These are phyloP conservation scores for Quercus parvula DNA, from an alignment of 306 rosid species.

Conservation along the genomic window DNA sequence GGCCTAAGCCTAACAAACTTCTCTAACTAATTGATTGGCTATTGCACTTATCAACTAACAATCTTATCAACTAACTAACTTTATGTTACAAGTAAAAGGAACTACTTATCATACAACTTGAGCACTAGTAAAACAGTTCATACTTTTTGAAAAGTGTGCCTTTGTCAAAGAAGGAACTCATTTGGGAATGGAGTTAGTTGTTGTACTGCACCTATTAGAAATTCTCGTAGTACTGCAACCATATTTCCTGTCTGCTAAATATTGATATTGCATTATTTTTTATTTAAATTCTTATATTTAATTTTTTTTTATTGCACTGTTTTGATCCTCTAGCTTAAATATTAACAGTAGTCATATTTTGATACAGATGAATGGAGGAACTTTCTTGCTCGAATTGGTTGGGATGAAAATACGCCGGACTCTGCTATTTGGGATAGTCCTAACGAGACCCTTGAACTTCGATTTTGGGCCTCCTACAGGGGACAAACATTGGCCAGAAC, in stretches of 20 bases:
- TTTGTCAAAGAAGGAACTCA: no score
- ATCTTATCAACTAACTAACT: no score
- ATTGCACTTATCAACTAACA: no score
- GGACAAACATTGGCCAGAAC: slow-evolving; percentile 97
- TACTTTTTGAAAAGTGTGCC: no score
- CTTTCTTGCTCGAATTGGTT: slow-evolving; percentile 85
- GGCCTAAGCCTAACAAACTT: no score
- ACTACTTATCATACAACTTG: no score
- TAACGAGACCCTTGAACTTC: slow-evolving; percentile 77
- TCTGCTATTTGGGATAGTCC: slow-evolving; percentile 52
- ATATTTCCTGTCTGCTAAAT: background rate
- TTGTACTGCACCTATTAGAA: background rate
- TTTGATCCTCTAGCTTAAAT: background rate
- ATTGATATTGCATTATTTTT: background rate
- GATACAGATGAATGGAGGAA: slow-evolving; percentile 89
- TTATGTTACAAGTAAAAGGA: no score
- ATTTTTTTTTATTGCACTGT: background rate
- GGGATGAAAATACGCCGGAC: slow-evolving; percentile 67
- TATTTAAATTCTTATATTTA: background rate
- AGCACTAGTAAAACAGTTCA: no score
- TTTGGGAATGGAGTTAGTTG: no score
- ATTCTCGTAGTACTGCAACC: background rate
- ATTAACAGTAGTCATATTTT: background rate
- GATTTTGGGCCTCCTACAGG: slow-evolving; percentile 97
- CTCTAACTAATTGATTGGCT: no score